Evolutionary conservation across 2,329 filamentous ascomycete genomes (phyloP).

Genomic region (Zasmidium angulare): DNA sequence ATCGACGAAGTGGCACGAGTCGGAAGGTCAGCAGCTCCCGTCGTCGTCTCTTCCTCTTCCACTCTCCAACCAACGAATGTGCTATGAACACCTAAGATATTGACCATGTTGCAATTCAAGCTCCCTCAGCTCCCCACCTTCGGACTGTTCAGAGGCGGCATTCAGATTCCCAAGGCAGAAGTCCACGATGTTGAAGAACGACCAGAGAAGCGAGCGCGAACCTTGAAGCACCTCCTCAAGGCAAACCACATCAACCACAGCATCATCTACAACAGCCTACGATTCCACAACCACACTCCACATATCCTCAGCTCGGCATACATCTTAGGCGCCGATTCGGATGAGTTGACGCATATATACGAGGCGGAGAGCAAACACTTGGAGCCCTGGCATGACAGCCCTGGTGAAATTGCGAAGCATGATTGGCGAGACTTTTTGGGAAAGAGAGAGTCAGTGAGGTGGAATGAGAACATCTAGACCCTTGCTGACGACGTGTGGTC

Average conservation of each 20-base stretch:
- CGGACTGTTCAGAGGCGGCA: conserved; percentile 27
- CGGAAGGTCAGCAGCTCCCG: not conserved
- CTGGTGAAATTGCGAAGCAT: conserved; percentile 74
- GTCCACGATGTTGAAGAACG: conserved; percentile 78
- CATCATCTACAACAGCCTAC: conserved; percentile 72
- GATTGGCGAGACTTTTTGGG: conserved; percentile 90
- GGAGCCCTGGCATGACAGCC: conserved; percentile 80
- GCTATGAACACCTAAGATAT: not conserved
- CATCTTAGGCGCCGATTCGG: conserved; percentile 71
- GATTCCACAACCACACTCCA: conserved; percentile 79
- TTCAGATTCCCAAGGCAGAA: conserved; percentile 64
- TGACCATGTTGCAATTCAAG: conserved; percentile 30
- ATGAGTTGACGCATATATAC: conserved; percentile 77
- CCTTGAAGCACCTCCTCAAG: conserved; percentile 85
- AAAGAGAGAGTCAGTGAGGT: conserved; percentile 57
- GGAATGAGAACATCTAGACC: not conserved
- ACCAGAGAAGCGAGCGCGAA: conserved; percentile 74
- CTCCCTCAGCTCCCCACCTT: conserved; percentile 30
- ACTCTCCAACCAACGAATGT: not conserved
- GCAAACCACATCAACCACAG: conserved; percentile 90
- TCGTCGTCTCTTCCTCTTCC: not conserved
- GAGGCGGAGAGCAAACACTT: conserved; percentile 70
- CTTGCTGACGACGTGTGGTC: conserved; percentile 2
- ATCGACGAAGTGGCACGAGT: not conserved
- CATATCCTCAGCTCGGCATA: conserved; percentile 85